These are phyloP conservation scores for Yamadazyma paraphyllophila DNA, from an alignment of 805 yeast species.

Conservation along the genomic window DNA sequence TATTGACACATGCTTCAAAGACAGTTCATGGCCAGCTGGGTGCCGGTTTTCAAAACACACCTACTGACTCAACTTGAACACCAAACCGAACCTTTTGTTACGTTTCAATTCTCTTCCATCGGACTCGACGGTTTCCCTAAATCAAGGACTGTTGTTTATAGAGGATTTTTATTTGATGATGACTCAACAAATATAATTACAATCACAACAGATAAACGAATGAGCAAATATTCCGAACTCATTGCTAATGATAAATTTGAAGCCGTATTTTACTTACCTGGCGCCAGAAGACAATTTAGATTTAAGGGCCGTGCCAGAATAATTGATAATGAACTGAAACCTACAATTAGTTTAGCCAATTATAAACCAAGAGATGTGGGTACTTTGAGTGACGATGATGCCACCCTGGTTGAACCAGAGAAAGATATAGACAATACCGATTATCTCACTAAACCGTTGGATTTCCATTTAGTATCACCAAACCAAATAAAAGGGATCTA, in stretches of 20 bases:
- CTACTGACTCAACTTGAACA: constrained; percentile 15
- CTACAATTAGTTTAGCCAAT: constrained; percentile 29
- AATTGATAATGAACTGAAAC: constrained; percentile 31
- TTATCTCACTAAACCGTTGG: constrained; percentile 16
- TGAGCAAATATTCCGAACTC: constrained; percentile 58
- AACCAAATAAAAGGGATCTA: constrained; percentile 13
- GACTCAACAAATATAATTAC: constrained; percentile 63
- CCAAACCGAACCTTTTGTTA: constrained; percentile 45
- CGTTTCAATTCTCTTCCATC: constrained; percentile 70
- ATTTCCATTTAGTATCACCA: constrained; percentile 30
- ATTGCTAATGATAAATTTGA: constrained; percentile 57
- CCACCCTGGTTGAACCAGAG: neutral
- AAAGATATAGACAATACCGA: neutral
- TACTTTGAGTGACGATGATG: constrained; percentile 6
- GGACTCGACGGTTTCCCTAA: constrained; percentile 54
- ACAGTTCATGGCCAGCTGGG: constrained; percentile 67
- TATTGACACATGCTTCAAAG: constrained; percentile 23
- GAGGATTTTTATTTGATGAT: constrained; percentile 76
- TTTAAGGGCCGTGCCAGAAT: constrained; percentile 63
- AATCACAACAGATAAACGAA: constrained; percentile 70
- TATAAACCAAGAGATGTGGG: constrained; percentile 26
- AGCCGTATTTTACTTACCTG: constrained; percentile 71
- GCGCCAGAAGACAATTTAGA: constrained; percentile 65
- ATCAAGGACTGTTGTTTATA: constrained; percentile 65
- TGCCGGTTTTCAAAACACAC: constrained; percentile 50